Base-by-base conservation (phyloP, 192 early-diverging fungal genomes). In the Nowakowskiella sp. region DNA sequence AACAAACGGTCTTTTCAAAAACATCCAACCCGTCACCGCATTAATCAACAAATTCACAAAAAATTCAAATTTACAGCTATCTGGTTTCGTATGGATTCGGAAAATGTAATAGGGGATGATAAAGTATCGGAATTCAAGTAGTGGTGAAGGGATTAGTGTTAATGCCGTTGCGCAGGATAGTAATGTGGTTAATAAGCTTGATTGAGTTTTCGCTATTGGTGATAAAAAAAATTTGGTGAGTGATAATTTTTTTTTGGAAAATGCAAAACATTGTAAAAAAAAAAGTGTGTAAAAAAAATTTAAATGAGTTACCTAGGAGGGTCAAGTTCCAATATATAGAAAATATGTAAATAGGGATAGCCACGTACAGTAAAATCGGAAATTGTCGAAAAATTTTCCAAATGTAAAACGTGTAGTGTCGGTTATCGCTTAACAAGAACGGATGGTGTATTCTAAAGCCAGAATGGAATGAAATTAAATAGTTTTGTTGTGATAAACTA, bases 81-180 rank as follows among this genome's bases (percentile, higher is more conserved):
- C 28, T 53, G 66, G 44, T 28, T 58, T 16, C 55, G 86, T 70
- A 52, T 89, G 78, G 24, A 93, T 46, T 6, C 86, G 72, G 30
- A 80, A 81, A 54, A 97, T 66, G 28, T 81, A 61, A 55, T 78
- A 91, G 0, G 92, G 92, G 8, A 93, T 70, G 22, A 95, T 86
- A 72, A 90, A 98, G 74, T 98, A 98, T 36, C 94, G 69, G 60
- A 96, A 91, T 66, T 98, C 94, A 31, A 98, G 61, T 43, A 98
- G 68, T 3, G 94, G 94, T 0, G 91, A 91, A 0, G 94, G 94
- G 1, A 98, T 71, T 6, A 96, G 70, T 6, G 82, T 82, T 8
- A 86, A 57, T 0, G 72, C 68, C 0, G 76, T 70, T 21, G 81
- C 78, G 1, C 58, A 56, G 0, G 54, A 8, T 50, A 83, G 85